Evolutionary conservation across 768 basidiomycete genomes (phyloP).

Genomic region (Cystofilobasidium macerans): DNA sequence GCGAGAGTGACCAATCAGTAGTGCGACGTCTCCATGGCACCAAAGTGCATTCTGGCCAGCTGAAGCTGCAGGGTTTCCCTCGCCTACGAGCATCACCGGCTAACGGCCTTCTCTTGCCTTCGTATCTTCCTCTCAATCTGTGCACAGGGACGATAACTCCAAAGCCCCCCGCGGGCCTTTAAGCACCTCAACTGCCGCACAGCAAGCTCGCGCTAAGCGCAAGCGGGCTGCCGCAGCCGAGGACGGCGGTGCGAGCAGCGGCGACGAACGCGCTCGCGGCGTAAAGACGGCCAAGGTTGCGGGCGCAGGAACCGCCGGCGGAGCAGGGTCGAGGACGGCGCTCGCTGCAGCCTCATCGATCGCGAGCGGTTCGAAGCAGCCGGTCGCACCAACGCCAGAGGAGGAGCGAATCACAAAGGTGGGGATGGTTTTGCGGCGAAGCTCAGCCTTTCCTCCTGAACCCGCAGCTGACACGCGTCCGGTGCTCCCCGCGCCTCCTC

Average conservation of each 20-base stretch:
- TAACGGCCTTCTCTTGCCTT: not conserved
- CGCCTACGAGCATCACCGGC: not conserved
- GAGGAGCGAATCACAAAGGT: slow-evolving; percentile 13
- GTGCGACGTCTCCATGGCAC: not conserved
- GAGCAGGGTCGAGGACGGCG: not conserved
- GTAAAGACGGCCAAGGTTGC: slow-evolving; percentile 14
- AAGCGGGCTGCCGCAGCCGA: slow-evolving; percentile 8
- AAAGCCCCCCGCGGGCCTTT: not conserved
- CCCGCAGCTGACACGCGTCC: no score
- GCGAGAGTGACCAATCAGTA: no score
- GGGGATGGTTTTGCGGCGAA: not conserved
- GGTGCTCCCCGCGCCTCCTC: not conserved
- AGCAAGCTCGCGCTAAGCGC: slow-evolving; percentile 12
- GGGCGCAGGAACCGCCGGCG: not conserved
- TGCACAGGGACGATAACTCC: not conserved
- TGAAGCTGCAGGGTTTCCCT: not conserved
- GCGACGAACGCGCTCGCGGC: slow-evolving; percentile 8
- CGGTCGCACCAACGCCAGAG: not conserved
- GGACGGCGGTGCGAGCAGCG: slow-evolving; percentile 5
- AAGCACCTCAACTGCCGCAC: not conserved
- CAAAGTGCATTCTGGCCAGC: not conserved
- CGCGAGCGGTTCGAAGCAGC: not conserved
- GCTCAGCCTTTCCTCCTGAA: no score
- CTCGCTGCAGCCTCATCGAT: not conserved
- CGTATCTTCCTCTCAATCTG: not conserved